phyloP scores from a whole-genome alignment of 1,284 basidiomycete species.

The Cutaneotrichosporon cutaneum region DNA sequence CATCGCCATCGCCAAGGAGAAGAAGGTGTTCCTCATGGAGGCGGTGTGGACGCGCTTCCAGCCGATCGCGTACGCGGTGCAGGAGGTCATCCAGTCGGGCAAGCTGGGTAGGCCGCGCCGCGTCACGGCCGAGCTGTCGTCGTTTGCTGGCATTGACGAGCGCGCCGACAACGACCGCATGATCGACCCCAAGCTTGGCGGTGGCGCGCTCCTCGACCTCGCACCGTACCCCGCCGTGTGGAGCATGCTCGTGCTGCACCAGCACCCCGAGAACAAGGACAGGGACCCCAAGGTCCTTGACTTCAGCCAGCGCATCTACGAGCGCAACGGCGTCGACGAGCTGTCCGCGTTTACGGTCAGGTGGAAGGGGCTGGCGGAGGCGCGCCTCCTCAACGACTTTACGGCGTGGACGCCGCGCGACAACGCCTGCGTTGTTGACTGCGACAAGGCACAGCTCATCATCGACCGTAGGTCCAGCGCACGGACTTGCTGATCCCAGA shows the following conservation, averaged over 20 bases:
- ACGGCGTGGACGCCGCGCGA: conserved; percentile 8
- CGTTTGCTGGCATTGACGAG: conserved; percentile 56
- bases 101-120: conserved; percentile 47
- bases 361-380: conserved; percentile 55
- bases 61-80: conserved; percentile 47
- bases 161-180: conserved; percentile 57
- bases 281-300: conserved; percentile 55
- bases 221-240: conserved; percentile 80
- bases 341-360: conserved; percentile 69
- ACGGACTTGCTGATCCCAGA: neutral
- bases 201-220: conserved; percentile 78
- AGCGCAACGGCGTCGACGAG: conserved; percentile 64
- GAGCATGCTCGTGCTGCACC: conserved; percentile 74
- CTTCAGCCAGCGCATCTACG: conserved; percentile 55
- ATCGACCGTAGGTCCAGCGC: conserved; percentile 1
- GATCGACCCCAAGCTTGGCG: conserved; percentile 74
- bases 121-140: conserved; percentile 65
- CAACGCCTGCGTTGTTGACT: conserved; percentile 6
- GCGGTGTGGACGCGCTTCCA: conserved; percentile 54
- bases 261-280: conserved; percentile 64
- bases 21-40: conserved; percentile 83
- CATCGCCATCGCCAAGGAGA: conserved; percentile 67
- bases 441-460: conserved; percentile 7
- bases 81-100: conserved; percentile 45
- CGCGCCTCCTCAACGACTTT: conserved; percentile 11